Evolutionary conservation across 371 early-diverging fungal genomes (phyloP), one percentile per base, ranked within the genome.

Genomic region (Paraphysoderma sedebokerense): DNA sequence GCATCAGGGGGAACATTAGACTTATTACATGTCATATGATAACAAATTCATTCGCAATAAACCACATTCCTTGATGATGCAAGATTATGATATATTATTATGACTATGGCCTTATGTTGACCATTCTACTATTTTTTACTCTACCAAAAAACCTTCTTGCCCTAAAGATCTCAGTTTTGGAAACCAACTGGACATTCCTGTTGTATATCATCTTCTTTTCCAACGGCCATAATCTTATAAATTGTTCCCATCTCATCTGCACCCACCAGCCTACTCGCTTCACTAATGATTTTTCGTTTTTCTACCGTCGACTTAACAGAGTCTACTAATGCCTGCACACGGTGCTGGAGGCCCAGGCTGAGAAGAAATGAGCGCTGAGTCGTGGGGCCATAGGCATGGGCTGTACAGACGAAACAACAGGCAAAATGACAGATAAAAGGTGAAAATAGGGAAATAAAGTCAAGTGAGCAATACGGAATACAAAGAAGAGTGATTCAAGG

Each of bases 301-400:
- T 5, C 28, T 7, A n/a, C 28, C 52, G 81, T 75, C 52, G 77
- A 85, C 5, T 67, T 60, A 3, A 79, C 76, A 28, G 67, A 64
- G 35, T 69, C 65, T 24, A 91, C 56, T 32, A 95, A 65, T 63
- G 73, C 70, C 53, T 77, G 56, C 29, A 87, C 57, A 8, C 96
- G 74, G 0, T 72, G 63, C 38, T 75, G 76, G 36, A 96, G 89
- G 12, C 97, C 95, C 56, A 96, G 70, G 5, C 72, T 59, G 28
- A 81, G 75, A 22, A 96, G 59, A 53, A 92, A 85, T 24, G 72
- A 57, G 7, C 75, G 68, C 61, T 96, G 97, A 8, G 84, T 82
- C 4, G 87, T 59, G 4, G 91, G 87, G 0, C 92, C 93, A 60
- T 73, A 72, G 30, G 75, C 60, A 17, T 55, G 49, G 4, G 72